These are phyloP conservation scores for Cadophora sp. DNA, from an alignment of 2,329 filamentous ascomycete species.

Conservation along the genomic window DNA sequence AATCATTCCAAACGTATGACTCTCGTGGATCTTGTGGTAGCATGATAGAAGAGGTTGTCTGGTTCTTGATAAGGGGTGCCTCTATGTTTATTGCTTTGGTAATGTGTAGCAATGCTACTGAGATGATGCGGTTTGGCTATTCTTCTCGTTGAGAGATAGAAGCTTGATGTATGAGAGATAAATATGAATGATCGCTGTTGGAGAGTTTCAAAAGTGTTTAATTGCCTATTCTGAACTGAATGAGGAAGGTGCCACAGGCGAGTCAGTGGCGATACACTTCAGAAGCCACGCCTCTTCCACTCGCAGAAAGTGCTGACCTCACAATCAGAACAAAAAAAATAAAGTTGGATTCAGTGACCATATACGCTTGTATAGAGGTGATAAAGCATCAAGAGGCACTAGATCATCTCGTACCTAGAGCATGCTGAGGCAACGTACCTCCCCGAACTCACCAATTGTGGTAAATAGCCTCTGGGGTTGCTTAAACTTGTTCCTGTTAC, in stretches of 20 bases:
- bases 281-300: neutral
- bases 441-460: no score
- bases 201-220: neutral
- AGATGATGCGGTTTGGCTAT: neutral
- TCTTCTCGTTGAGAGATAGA: neutral
- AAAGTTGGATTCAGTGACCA: no score
- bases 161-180: neutral
- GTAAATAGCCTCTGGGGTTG: no score
- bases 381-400: no score
- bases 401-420: no score
- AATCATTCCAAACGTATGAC: neutral
- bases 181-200: neutral
- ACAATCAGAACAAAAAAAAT: neutral
- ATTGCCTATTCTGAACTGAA: neutral
- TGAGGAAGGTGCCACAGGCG: neutral
- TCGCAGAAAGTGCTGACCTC: neutral
- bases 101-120: constrained; percentile 8
- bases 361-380: no score
- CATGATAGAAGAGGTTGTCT: neutral
- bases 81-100: constrained; percentile 8
- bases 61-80: neutral
- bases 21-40: neutral
- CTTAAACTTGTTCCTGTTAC: no score
- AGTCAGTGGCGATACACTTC: neutral
- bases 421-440: no score